Percentiles rank a stretch among this genome's conserved stretches.
These are phyloP conservation scores for Botryosphaeria agaves DNA, from an alignment of 2,329 filamentous ascomycete genomes.

Conservation along the genomic window DNA sequence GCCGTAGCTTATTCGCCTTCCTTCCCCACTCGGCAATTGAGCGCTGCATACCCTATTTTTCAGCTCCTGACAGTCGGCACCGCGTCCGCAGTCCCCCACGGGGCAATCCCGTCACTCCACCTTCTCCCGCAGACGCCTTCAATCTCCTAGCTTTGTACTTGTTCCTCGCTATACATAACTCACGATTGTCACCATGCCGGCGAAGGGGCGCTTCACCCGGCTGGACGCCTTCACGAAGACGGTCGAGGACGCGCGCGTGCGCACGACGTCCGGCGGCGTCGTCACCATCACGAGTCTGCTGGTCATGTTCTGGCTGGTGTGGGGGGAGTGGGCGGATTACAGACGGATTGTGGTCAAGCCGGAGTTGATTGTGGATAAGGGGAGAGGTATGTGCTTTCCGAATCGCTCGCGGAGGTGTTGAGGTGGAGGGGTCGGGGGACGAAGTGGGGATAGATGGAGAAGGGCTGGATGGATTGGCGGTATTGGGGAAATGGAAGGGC, in stretches of 20 bases:
- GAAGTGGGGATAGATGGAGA: background rate
- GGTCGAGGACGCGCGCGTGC: conserved; percentile 90
- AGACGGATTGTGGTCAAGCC: conserved; percentile 71
- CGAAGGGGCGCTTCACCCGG: conserved; percentile 86
- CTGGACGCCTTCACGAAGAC: conserved; percentile 99
- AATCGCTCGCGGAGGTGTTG: background rate
- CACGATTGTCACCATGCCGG: conserved; percentile 58
- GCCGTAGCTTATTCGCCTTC: too few species aligned
- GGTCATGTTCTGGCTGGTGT: conserved; percentile 72
- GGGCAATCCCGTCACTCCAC: too few species aligned
- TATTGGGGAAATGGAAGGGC: background rate
- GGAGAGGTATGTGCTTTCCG: conserved; percentile 47
- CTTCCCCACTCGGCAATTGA: too few species aligned
- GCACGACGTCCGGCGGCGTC: conserved; percentile 87
- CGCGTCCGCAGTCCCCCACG: too few species aligned
- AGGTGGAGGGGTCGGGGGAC: background rate
- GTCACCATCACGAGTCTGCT: conserved; percentile 85
- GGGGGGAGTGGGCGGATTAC: conserved; percentile 95
- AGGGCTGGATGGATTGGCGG: background rate
- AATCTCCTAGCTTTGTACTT: too few species aligned
- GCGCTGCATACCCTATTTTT: too few species aligned
- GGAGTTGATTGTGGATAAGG: conserved; percentile 91
- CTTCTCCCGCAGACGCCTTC: too few species aligned
- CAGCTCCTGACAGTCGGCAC: too few species aligned
- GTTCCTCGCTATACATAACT: too few species aligned